Percentiles rank a stretch among this genome's conserved stretches.
These are phyloP conservation scores for Ceratocystis colombiana DNA, from an alignment of 2,329 filamentous ascomycete genomes.

Conservation along the genomic window DNA sequence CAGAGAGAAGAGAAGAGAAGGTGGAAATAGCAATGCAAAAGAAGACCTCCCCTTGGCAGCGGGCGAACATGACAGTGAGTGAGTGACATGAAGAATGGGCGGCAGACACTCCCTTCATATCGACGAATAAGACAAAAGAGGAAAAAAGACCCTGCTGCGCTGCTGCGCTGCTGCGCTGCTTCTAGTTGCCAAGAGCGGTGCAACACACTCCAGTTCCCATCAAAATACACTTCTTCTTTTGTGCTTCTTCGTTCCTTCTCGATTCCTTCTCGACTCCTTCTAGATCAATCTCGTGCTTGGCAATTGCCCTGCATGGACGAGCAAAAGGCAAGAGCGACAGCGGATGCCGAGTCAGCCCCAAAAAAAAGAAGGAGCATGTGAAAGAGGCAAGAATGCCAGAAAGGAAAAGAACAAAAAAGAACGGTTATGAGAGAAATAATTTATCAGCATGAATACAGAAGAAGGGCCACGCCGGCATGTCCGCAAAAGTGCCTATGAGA, in stretches of 20 bases:
- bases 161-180: not conserved
- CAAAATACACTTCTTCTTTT: constrained; percentile 7
- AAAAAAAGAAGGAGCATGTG: not conserved
- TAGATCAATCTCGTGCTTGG: not conserved
- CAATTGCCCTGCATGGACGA: not conserved
- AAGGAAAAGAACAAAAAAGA: not conserved
- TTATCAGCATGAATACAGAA: constrained; percentile 10
- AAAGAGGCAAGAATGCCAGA: not conserved
- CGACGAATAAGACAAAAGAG: not conserved
- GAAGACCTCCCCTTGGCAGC: not conserved
- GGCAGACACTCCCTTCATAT: not conserved
- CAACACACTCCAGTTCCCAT: not conserved
- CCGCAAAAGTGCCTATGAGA: constrained; percentile 9
- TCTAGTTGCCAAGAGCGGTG: not conserved
- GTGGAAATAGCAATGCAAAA: not conserved
- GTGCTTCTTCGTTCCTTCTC: constrained; percentile 3
- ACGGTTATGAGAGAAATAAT: not conserved
- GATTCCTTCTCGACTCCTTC: constrained; percentile 4
- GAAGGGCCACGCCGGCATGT: constrained; percentile 13
- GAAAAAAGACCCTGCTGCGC: not conserved
- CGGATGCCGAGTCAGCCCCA: not conserved
- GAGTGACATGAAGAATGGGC: not conserved
- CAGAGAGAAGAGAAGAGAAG: no score
- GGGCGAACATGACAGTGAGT: not conserved
- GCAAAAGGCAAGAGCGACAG: no score